Conservation (phyloP, 2,329 filamentous ascomycete genomes). For the Fusarium stilboides region DNA sequence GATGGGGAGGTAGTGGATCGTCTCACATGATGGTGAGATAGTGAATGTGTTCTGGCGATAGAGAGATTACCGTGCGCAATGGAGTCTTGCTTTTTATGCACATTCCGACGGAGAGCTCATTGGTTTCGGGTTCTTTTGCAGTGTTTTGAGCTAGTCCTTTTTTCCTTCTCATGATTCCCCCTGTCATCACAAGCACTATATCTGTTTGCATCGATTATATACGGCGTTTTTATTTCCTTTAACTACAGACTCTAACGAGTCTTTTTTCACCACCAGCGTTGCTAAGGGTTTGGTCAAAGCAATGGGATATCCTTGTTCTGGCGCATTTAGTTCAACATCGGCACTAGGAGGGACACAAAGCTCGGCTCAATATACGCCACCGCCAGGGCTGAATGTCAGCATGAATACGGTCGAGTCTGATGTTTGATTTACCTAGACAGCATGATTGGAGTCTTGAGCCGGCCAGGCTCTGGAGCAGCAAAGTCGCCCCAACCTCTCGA, state of each 20-base stretch:
- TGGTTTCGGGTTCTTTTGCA: not conserved
- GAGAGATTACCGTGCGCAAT: not conserved
- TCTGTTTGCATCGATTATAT: constrained; percentile 25
- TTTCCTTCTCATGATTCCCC: constrained; percentile 41
- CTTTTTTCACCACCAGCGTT: constrained; percentile 4
- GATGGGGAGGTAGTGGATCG: constrained; percentile 12
- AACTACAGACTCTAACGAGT: constrained; percentile 15
- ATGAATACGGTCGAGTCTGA: not conserved
- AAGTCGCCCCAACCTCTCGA: not conserved
- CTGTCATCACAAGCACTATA: constrained; percentile 8
- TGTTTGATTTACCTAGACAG: not conserved
- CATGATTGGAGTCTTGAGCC: not conserved
- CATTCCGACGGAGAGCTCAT: not conserved
- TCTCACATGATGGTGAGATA: constrained; percentile 15
- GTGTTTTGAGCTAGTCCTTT: not conserved
- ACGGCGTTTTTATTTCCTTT: constrained; percentile 29
- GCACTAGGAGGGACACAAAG: constrained; percentile 9
- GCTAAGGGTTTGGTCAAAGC: constrained; percentile 2
- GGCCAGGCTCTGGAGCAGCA: not conserved
- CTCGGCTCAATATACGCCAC: constrained; percentile 9
- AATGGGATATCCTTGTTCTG: constrained; percentile 15
- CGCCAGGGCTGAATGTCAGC: not conserved
- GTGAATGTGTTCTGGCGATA: too few relatives aligned
- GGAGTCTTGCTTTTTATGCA: not conserved
- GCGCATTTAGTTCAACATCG: constrained; percentile 13